These are phyloP conservation scores for Begonia peltatifolia DNA, from an alignment of 306 rosid genomes.

Conservation along the genomic window DNA sequence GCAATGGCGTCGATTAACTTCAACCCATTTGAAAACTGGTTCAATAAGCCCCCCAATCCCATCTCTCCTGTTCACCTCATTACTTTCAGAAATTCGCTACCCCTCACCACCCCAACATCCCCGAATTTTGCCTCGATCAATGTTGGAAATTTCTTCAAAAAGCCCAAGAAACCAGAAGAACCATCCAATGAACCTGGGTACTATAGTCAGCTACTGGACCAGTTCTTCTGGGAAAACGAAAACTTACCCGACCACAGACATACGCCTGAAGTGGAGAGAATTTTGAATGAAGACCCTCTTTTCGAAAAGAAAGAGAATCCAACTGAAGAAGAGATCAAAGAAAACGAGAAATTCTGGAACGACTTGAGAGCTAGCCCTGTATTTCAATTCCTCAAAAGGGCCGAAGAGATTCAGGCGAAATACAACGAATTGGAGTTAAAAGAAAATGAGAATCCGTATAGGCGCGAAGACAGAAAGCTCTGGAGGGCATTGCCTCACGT, in stretches of 20 bases:
- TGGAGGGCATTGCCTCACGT: constrained; percentile 65
- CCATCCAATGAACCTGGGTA: constrained; percentile 33
- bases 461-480: constrained; percentile 37
- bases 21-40: constrained; percentile 74
- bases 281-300: constrained; percentile 25
- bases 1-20: constrained; percentile 74
- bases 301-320: constrained; percentile 47
- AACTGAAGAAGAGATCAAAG: constrained; percentile 39
- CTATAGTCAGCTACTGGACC: constrained; percentile 32
- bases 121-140: constrained; percentile 51
- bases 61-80: constrained; percentile 30
- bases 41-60: constrained; percentile 54
- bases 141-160: constrained; percentile 25
- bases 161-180: constrained; percentile 23
- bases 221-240: constrained; percentile 58
- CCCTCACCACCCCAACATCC: constrained; percentile 7
- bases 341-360: constrained; percentile 41
- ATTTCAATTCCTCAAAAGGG: constrained; percentile 35
- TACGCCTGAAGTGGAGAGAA: constrained; percentile 62
- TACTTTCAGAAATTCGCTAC: constrained; percentile 16
- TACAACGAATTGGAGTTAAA: constrained; percentile 44
- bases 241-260: constrained; percentile 48
- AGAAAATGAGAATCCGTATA: constrained; percentile 51
- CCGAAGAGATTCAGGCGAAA: constrained; percentile 43
- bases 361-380: constrained; percentile 36